Evolutionary conservation across 257 asterid genomes (phyloP), one percentile per base, ranked within the genome.

Genomic region (Fraxinus cuspidata): DNA sequence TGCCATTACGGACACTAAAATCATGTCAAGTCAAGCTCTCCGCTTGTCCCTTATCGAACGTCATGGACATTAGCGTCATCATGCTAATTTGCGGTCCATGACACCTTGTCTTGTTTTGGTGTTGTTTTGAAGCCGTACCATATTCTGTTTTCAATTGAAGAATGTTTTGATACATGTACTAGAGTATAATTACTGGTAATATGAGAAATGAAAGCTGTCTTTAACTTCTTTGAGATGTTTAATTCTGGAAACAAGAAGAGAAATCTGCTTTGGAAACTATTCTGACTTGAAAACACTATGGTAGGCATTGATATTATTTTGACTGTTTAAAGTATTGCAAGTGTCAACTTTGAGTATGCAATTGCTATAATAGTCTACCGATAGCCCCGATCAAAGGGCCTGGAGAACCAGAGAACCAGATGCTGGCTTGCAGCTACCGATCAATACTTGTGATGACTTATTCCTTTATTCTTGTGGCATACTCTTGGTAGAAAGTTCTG

Each of bases 381-480:
- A 25, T 32, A 53, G 72, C 49, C 27, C 27, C 3, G 7, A 53
- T 72, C 64, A 73, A 75, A 38, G 75, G 49, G 68, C 79, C 53
- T n/a, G 28, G 76, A 42, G 11, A 68, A 58, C 27, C 18, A 35
- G 76, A 42, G 11, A 68, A 58, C 27, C 18, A 51, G 53, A 51
- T 12, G 32, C 32, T 38, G 32, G 76, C 64, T 13, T 65, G 69
- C 69, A 5, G 56, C 18, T 53, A 64, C 75, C 6, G 11, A 18
- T 70, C 38, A 47, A 27, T 77, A 31, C 68, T 32, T 74, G 67
- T 71, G 53, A 29, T 72, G 21, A 21, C 34, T 37, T n/a, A 71
- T 25, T 74, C 23, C 51, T 25, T 71, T 23, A 71, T 56, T 76
- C 67, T 70, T 72, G 42, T 2, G 7, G 71, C 29, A 32, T 56